Evolutionary conservation across 1,284 basidiomycete species (phyloP).

Genomic region (Apiotrichum brassicae): DNA sequence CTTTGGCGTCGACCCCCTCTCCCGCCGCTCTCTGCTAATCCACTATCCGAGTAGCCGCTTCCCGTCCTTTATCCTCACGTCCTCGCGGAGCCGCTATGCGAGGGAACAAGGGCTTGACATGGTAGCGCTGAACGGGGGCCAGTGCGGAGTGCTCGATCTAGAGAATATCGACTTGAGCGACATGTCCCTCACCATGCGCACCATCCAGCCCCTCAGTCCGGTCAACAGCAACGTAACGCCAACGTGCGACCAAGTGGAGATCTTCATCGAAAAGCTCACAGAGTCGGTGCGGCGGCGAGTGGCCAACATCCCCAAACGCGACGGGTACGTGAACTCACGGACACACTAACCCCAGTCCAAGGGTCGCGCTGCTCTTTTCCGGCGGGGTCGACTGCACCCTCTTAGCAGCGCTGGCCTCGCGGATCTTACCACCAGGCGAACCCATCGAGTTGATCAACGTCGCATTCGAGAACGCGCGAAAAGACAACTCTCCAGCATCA

Average conservation of each 20-base stretch:
- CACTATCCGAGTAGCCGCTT: constrained; percentile 4
- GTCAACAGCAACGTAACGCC: neutral
- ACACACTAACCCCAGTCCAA: no score
- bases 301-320: constrained; percentile 45
- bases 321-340: neutral
- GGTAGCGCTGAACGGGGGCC: constrained; percentile 33
- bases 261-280: no score
- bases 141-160: constrained; percentile 26
- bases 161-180: neutral
- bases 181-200: neutral
- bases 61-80: constrained; percentile 25
- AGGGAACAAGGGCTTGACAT: constrained; percentile 19
- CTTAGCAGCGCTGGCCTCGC: constrained; percentile 70
- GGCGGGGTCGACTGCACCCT: constrained; percentile 92
- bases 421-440: constrained; percentile 63
- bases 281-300: constrained; percentile 47
- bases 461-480: constrained; percentile 81
- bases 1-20: constrained; percentile 83
- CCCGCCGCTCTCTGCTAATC: constrained; percentile 78
- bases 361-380: constrained; percentile 84
- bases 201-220: neutral
- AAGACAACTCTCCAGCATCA: constrained; percentile 29
- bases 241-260: no score
- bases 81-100: constrained; percentile 20
- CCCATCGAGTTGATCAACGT: constrained; percentile 94